Percentiles rank a stretch among this genome's conserved stretches.
Conservation (phyloP, 2,329 filamentous ascomycete genomes). For the Arthrobotrys megalospora region DNA sequence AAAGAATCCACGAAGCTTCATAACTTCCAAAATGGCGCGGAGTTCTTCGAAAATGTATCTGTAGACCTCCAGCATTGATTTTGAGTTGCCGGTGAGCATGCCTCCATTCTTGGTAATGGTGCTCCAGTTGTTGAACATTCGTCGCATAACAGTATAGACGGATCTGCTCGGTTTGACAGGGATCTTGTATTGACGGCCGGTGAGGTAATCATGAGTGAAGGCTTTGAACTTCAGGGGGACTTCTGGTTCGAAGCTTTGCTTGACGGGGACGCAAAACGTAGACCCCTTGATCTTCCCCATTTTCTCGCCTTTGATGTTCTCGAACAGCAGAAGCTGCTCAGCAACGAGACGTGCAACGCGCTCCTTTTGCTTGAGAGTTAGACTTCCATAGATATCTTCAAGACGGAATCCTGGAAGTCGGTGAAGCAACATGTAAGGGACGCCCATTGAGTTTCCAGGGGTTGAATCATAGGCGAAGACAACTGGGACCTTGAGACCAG, state of each 20-base stretch:
- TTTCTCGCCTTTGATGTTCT: constrained; percentile 12
- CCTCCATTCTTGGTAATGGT: neutral
- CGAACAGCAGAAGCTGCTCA: constrained; percentile 20
- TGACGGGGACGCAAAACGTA: constrained; percentile 1
- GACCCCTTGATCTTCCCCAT: constrained; percentile 20
- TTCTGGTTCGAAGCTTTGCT: constrained; percentile 23
- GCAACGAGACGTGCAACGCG: constrained; percentile 52
- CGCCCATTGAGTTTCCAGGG: constrained; percentile 35
- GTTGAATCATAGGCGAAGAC: constrained; percentile 55
- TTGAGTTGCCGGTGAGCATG: neutral
- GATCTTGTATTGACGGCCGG: constrained; percentile 27
- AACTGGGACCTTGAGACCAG: constrained; percentile 28
- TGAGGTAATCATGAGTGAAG: constrained; percentile 5
- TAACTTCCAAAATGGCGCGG: constrained; percentile 33
- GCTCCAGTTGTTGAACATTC: constrained; percentile 45
- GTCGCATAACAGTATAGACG: constrained; percentile 34
- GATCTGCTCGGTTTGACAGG: constrained; percentile 30
- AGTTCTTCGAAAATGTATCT: constrained; percentile 30
- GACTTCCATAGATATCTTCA: constrained; percentile 50
- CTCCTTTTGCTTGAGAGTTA: constrained; percentile 48
- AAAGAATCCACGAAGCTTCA: constrained; percentile 47
- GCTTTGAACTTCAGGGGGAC: constrained; percentile 19
- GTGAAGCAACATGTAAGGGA: constrained; percentile 56
- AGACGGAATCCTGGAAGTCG: constrained; percentile 51
- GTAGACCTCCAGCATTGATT: constrained; percentile 9